Base-by-base conservation (phyloP, 2,329 filamentous ascomycete species). In the Clonostachys byssicola region DNA sequence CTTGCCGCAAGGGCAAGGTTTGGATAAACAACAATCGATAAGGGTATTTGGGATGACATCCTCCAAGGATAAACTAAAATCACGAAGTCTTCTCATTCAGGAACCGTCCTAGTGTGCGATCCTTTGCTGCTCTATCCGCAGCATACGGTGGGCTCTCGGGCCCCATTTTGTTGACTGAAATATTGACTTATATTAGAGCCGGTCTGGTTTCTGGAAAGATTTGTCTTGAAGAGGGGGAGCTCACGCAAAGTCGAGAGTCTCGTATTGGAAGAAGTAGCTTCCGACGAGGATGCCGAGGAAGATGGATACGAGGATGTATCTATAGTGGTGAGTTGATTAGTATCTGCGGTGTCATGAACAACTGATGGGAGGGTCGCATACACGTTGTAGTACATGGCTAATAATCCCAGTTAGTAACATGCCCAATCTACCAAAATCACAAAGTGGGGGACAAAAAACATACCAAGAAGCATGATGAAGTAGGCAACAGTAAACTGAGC, bases 221-320 rank as follows among this genome's bases (percentile, higher is more conserved):
- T 7, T 6, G 9, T 30, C 23, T 30, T 30, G 23, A 30, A 30
- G 16, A 13, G 18, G 16, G 38, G 6, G 33, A 13, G 56, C 61
- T 48, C 55, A 66, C 61, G 54, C 51, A 6, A 59, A 51, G 8
- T 58, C 52, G 14, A 80, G 56, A 0, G 62, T 68, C 60, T 88
- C 85, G 86, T 87, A 92, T 33, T 83, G 79, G 61, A 89, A 92
- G 49, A 88, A 59, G 52, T 91, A 89, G 12, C 78, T 74, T 14
- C 89, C 89, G 6, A 92, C 48, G 53, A 81, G 89, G 1, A 86
- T 81, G 2, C 89, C 89, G 47, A 92, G 78, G 52, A 92, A 80
- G 62, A 94, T 89, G 55, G 83, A 89, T 49, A 92, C 85, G 62
- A 94, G 88, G 52, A 94, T 77, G 65, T 89, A 94, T 30, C 23